A percentile compares a stretch with the other conserved stretches of the same genome.
phyloP scores from a whole-genome alignment of 1,284 basidiomycete genomes.

The Calocybe gambosa region DNA sequence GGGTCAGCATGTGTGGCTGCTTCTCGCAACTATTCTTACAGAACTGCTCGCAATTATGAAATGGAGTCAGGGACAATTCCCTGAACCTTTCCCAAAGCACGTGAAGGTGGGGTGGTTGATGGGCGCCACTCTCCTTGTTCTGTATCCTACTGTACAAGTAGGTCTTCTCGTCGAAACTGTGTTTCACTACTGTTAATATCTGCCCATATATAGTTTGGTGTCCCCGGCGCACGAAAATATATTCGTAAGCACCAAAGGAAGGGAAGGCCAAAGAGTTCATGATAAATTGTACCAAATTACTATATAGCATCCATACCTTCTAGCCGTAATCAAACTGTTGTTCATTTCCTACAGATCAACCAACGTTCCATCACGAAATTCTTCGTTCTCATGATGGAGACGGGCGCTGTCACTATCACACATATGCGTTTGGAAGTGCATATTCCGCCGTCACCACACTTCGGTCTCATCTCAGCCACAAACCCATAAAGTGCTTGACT shows the following conservation, averaged over 20 bases:
- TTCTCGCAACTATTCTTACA: conserved; percentile 75
- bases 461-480: conserved; percentile 12
- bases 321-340: background rate
- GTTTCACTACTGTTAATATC: conserved; percentile 14
- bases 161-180: conserved; percentile 18
- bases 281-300: conserved; percentile 9
- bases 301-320: background rate
- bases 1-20: conserved; percentile 82
- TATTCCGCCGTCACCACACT: conserved; percentile 5
- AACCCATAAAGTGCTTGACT: conserved; percentile 11
- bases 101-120: conserved; percentile 64
- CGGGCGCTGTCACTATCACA: conserved; percentile 8
- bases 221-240: conserved; percentile 42
- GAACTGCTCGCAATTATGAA: conserved; percentile 70
- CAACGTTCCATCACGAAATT: conserved; percentile 5
- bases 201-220: conserved; percentile 38
- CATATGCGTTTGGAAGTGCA: conserved; percentile 3
- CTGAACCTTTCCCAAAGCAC: conserved; percentile 51
- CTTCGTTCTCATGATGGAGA: conserved; percentile 4
- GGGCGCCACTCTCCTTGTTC: conserved; percentile 48
- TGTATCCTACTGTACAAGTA: conserved; percentile 67
- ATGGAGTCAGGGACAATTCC: conserved; percentile 71
- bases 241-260: conserved; percentile 37
- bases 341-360: background rate
- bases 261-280: conserved; percentile 31